phyloP scores from a whole-genome alignment of 2,329 filamentous ascomycete genomes.

The Cercospora sp. region DNA sequence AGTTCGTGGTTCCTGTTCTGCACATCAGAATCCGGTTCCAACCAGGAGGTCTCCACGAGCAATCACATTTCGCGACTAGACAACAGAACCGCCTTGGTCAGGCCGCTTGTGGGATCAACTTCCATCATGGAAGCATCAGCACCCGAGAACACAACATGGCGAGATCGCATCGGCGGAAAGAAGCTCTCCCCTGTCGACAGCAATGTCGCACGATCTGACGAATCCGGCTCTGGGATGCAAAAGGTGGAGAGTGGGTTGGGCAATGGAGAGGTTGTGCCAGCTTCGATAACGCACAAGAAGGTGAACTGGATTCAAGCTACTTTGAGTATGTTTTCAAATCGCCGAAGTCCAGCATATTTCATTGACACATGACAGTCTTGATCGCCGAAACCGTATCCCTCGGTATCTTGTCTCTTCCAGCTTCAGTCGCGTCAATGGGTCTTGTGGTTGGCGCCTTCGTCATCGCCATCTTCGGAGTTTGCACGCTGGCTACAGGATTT shows the following conservation, averaged over 20 bases:
- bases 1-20: background rate
- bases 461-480: constrained; percentile 54
- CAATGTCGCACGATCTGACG: constrained; percentile 6
- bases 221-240: constrained; percentile 5
- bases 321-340: constrained; percentile 5
- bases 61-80: background rate
- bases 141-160: constrained; percentile 37
- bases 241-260: constrained; percentile 7
- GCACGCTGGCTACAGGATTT: constrained; percentile 63
- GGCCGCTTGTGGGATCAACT: background rate
- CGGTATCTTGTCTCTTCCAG: constrained; percentile 58
- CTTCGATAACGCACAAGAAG: constrained; percentile 11
- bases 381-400: constrained; percentile 61
- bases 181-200: constrained; percentile 8
- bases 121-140: background rate
- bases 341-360: background rate
- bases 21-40: background rate
- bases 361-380: constrained; percentile 40
- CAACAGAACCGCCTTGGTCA: background rate
- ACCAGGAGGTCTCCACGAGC: background rate
- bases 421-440: constrained; percentile 55
- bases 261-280: constrained; percentile 9
- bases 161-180: constrained; percentile 7
- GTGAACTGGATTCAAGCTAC: constrained; percentile 14
- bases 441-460: constrained; percentile 51